Evolutionary conservation across 2,329 filamentous ascomycete species (phyloP), one percentile per base, ranked within the genome.

Genomic region (Aspergillus neotritici): DNA sequence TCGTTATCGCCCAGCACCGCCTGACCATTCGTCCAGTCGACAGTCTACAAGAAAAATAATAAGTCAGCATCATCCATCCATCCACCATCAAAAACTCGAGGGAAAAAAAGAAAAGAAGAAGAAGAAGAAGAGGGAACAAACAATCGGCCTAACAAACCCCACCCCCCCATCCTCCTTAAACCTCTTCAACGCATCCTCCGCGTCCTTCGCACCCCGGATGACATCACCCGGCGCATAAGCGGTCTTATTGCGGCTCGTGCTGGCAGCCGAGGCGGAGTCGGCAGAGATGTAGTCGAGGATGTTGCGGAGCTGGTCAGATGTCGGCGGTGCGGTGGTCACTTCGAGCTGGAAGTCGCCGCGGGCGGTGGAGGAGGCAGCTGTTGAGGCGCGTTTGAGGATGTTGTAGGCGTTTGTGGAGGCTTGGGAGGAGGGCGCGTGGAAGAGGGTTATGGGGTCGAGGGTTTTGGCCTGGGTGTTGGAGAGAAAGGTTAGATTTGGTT

Each of bases 1-100:
- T 95, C 84, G 52, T 86, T 83, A 39, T 86, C 87, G 14, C 87
- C 87, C 17, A 80, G 72, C 8, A 82, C 78, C 36, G 83, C 91
- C 65, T 82, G 86, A 52, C 90, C 93, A 65, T 91, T 90, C 63
- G 85, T 87, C 93, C 93, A 97, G 65, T 97, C 91, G 40, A 97
- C 91, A 46, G 84, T 67, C 69, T 66, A 51, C 30, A 50, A 50
- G 21, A 17, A 4, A 15, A 14, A 2, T 35, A 30, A 15, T 31
- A 29, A 31, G 12, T 50, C 49, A 65, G 57, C 63, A 62, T 15
- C 14, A 9, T 13, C 15, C 8, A 5, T 28, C 15, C 25, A 10
- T 8, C 28, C 13, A 14, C 14, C 31, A 14, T 9, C 11, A 39
- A 17, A 34, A 25, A 4, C 34, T 10, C 3, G 6, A n/a, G n/a